phyloP scores from a whole-genome alignment of 2,329 filamentous ascomycete genomes.

The Aspergillus unguis region DNA sequence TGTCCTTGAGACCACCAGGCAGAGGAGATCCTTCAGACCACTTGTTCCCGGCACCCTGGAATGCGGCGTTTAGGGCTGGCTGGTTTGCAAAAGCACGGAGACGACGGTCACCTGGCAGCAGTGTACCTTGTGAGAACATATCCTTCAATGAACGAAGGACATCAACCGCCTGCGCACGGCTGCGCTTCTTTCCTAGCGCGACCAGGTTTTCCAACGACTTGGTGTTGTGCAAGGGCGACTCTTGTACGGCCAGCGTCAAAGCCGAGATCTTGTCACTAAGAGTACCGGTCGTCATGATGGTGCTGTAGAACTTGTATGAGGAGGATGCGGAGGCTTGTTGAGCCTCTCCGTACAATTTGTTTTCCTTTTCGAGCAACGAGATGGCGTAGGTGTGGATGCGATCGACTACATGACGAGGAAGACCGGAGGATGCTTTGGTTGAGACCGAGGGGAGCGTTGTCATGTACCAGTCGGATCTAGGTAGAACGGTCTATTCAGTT shows the following conservation, averaged over 20 bases:
- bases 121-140: slow-evolving; percentile 81
- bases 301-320: slow-evolving; percentile 92
- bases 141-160: slow-evolving; percentile 93
- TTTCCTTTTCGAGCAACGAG: slow-evolving; percentile 73
- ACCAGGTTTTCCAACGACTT: slow-evolving; percentile 85
- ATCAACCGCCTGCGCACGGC: slow-evolving; percentile 84
- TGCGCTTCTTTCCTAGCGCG: slow-evolving; percentile 83
- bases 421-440: slow-evolving; percentile 43
- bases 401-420: slow-evolving; percentile 54
- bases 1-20: slow-evolving; percentile 68
- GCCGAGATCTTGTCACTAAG: slow-evolving; percentile 96
- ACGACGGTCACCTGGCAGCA: slow-evolving; percentile 79
- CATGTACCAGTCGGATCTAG: slow-evolving; percentile 66
- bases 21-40: slow-evolving; percentile 71
- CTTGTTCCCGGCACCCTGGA: slow-evolving; percentile 59
- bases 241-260: slow-evolving; percentile 87
- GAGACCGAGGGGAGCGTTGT: slow-evolving; percentile 55
- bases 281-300: slow-evolving; percentile 94
- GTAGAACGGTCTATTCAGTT: slow-evolving; percentile 53
- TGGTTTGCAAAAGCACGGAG: slow-evolving; percentile 76
- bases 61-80: slow-evolving; percentile 66
- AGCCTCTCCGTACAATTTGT: slow-evolving; percentile 67
- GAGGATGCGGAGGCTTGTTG: slow-evolving; percentile 74
- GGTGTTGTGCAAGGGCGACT: slow-evolving; percentile 89
- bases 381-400: slow-evolving; percentile 66